Conservation (phyloP, 495 filamentous ascomycete species). For the Neurospora sp. region DNA sequence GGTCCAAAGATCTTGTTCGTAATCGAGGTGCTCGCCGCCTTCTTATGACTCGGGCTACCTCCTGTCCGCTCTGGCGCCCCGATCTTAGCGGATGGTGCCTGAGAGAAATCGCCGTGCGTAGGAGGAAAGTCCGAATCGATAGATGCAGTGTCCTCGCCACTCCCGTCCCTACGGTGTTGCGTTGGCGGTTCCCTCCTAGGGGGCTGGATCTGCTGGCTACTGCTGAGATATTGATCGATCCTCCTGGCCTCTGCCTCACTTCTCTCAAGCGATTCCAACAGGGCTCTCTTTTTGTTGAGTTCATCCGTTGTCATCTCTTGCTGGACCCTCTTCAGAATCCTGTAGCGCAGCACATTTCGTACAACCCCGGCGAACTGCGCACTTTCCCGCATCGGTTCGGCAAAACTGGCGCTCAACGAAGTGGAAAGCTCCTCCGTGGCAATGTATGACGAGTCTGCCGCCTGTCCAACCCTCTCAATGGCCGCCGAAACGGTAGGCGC, state of each 20-base stretch:
- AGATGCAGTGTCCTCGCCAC: slow-evolving; percentile 61
- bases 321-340: slow-evolving; percentile 86
- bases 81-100: slow-evolving; percentile 51
- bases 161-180: slow-evolving; percentile 35
- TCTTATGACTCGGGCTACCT: slow-evolving; percentile 48
- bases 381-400: slow-evolving; percentile 93
- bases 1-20: slow-evolving; percentile 91
- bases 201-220: slow-evolving; percentile 47
- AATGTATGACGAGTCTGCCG: slow-evolving; percentile 91
- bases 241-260: slow-evolving; percentile 86
- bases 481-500: slow-evolving; percentile 80
- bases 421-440: slow-evolving; percentile 84
- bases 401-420: slow-evolving; percentile 77
- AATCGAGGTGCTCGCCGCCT: slow-evolving; percentile 70
- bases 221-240: slow-evolving; percentile 81
- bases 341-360: slow-evolving; percentile 72
- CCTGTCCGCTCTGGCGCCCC: slow-evolving; percentile 37
- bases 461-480: slow-evolving; percentile 89
- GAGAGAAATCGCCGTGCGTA: slow-evolving; percentile 61
- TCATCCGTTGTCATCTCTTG: slow-evolving; percentile 96
- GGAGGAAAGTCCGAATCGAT: slow-evolving; percentile 93
- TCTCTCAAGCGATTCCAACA: slow-evolving; percentile 73
- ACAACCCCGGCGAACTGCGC: slow-evolving; percentile 96
- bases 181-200: slow-evolving; percentile 43
- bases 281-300: slow-evolving; percentile 64